Evolutionary conservation across 2,329 filamentous ascomycete species (phyloP), one percentile per base, ranked within the genome.

Genomic region (Lecanicillium sp.): DNA sequence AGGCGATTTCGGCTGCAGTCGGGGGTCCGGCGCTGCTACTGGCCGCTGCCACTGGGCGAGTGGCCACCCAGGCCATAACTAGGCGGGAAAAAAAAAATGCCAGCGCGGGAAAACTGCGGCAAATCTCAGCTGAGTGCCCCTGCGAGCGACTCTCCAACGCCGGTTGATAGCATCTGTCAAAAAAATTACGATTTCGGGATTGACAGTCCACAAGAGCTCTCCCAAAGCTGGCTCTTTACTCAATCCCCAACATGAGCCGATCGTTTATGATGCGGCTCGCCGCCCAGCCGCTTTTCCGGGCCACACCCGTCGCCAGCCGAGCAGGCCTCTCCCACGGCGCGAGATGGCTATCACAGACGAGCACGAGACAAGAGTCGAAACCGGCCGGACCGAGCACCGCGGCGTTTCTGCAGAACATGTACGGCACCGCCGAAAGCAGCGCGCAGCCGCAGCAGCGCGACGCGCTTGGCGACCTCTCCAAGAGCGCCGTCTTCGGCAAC

Each of bases 331-430:
- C 56, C 33, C 56, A 56, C 38, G 46, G 51, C 36, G 51, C 55
- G 43, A 66, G 69, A 29, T 51, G 61, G n/a, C 65, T 74, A 51
- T 72, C 70, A 5, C 65, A 67, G 45, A 69, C 70, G 44, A 59
- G 57, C 51, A 48, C 56, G 48, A 49, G 52, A 47, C 53, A 52
- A 19, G 60, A 53, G 51, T 55, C 50, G 38, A 46, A 51, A 20
- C 49, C 48, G n/a, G 52, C 56, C 38, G 56, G 56, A 44, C 57
- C 62, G 30, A 60, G 51, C 48, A 58, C 63, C 3, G 54, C 60
- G 27, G 54, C 56, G 9, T 54, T 68, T 8, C 56, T 69, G 15
- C 60, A 67, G 44, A 66, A 55, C 51, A 60, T 67, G 40, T 65
- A 66, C 44, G 62, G 65, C 35, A 51, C 49, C 23, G 51, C 60